Evolutionary conservation across 345 rosid species (phyloP), one percentile per base, ranked within the genome.

Genomic region (Eutrema japonicum): DNA sequence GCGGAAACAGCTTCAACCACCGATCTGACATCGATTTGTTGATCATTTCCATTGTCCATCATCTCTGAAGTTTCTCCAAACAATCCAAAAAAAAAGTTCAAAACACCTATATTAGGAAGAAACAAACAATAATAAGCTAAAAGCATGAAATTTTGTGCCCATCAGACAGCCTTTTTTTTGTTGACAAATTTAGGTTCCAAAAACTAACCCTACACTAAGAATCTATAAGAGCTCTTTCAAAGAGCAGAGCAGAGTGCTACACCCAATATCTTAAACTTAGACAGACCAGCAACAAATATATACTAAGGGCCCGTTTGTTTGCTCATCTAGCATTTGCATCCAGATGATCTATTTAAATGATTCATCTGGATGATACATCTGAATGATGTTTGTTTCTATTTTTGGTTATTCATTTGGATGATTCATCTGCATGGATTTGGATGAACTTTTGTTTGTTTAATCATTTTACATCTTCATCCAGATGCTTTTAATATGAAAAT

Each of bases 1-100:
- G 77, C 80, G 5, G 96, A 78, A 29, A 94, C 80, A 46, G 98
- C 89, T 85, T 94, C 98, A 30, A 84, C 97, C 60, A 86, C 97
- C 3, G 93, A 86, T 58, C 93, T 30, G 3, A 93, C 91, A 45
- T 87, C 89, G 11, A 81, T 83, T 16, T 74, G 59, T 68, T 80
- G 67, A 7, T 88, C 85, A 35, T 51, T 65, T 47, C n/a, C 79
- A 2, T 59, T 46, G 42, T 78, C 77, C 79, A 71, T 66, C 9
- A 63, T 47, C 16, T 38, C 27, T 14, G 1, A 22, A 35, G 27
- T 26, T 38, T 66, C 57, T 32, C 62, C 38, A 49, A 67, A 16
- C 54, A 50, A 58, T 67, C 54, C 62, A 30, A 27, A n/a, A 59
- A 16, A 22, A 29, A 10, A 8, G 26, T 42, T 29, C 66, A 42